A percentile compares a stretch with the other conserved stretches of the same genome.
phyloP scores from a whole-genome alignment of 2,329 filamentous ascomycete genomes.

The Fusarium avenaceum region DNA sequence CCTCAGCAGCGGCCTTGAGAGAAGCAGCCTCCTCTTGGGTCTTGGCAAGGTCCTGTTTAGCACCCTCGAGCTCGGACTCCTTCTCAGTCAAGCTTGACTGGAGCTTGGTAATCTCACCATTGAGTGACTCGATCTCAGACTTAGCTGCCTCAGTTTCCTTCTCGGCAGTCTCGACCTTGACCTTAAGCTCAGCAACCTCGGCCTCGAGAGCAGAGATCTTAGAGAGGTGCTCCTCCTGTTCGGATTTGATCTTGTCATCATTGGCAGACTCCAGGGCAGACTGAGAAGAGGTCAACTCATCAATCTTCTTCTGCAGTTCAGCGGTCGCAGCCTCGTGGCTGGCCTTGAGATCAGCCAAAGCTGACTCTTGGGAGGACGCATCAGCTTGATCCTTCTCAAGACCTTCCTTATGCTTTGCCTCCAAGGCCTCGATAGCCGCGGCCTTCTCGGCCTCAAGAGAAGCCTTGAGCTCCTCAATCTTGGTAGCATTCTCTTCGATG shows the following conservation, averaged over 20 bases:
- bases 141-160: constrained; percentile 60
- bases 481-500: constrained; percentile 62
- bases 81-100: constrained; percentile 58
- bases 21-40: constrained; percentile 62
- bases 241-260: constrained; percentile 60
- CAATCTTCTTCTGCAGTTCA: constrained; percentile 68
- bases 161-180: constrained; percentile 62
- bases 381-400: constrained; percentile 62
- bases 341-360: constrained; percentile 64
- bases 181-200: constrained; percentile 65
- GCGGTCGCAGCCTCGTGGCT: constrained; percentile 63
- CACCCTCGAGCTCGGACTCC: constrained; percentile 62
- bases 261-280: constrained; percentile 61
- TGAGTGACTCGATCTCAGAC: constrained; percentile 60
- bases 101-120: constrained; percentile 56
- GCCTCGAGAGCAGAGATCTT: constrained; percentile 66
- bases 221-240: constrained; percentile 59
- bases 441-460: constrained; percentile 65
- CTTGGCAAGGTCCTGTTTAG: constrained; percentile 57
- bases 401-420: constrained; percentile 66
- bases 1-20: constrained; percentile 64
- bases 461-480: constrained; percentile 65
- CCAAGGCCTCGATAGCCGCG: constrained; percentile 62
- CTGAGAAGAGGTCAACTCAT: constrained; percentile 64
- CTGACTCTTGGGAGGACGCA: constrained; percentile 62